Evolutionary conservation across 352 stramenopile genomes (phyloP), one percentile per base, ranked within the genome.

Genomic region (Plasmopara halstedii): DNA sequence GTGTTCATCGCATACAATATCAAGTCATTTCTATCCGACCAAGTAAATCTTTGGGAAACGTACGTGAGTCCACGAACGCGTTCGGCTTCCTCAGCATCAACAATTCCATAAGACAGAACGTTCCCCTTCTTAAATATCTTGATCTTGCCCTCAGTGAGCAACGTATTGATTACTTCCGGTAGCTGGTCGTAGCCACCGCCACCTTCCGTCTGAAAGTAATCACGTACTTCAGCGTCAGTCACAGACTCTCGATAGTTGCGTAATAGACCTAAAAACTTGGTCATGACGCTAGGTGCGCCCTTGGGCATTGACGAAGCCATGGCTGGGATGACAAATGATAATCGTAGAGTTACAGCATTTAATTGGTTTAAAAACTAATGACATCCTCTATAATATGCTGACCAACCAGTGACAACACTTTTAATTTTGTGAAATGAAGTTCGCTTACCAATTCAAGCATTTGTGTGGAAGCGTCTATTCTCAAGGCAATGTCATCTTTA

Each of bases 401-500:
- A 46, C 55, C 60, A 61, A 69, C 62, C 69, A 76, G 54, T 77
- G 57, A 63, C 58, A 53, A 42, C 19, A 53, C 34, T 35, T 17
- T 29, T 8, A 35, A 18, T 17, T 7, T 34, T 10, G 22, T 23
- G 32, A 38, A 35, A 91, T 94, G 83, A 94, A 94, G 83, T 94
- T 94, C 53, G 75, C 78, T 11, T 94, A 94, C 65, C 75, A 91
- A 78, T 96, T 97, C 58, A 82, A 81, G 60, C 88, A 97, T 58
- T 67, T 97, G 38, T 95, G 89, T 57, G 91, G 91, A 60, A 95
- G 81, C 40, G 89, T 96, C 35, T 96, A 97, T 69, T 90, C 84
- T 41, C 83, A 95, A 64, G 91, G 87, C 55, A 97, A 97, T 56
- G 75, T 97, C 11, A 54, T 95, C 25, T 97, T 97, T 62, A 95